Conservation (phyloP, 257 asterid genomes). For the Solanum dulcamara region DNA sequence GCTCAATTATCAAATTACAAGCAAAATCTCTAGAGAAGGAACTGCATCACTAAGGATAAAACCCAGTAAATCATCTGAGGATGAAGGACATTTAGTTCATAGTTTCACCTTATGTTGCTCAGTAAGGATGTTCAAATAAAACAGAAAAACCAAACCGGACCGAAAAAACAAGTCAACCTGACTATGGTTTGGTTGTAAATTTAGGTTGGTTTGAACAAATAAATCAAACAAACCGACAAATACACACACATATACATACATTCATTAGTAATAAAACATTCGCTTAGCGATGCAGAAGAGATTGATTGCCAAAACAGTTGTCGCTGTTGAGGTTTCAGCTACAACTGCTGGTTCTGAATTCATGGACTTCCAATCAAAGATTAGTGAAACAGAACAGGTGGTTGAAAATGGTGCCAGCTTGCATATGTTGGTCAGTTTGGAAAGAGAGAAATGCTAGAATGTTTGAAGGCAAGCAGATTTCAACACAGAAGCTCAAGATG, state of each 20-base stretch:
- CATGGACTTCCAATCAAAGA: not conserved
- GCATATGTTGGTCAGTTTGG: not conserved
- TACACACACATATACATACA: not conserved
- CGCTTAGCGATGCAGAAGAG: not conserved
- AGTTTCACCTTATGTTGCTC: not conserved
- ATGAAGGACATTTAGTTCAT: not conserved
- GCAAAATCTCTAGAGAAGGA: not conserved
- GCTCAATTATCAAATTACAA: not conserved
- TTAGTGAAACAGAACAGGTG: not conserved
- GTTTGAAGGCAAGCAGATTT: not conserved
- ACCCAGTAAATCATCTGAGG: not conserved
- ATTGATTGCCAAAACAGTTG: not conserved
- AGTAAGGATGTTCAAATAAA: not conserved
- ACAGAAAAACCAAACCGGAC: not conserved
- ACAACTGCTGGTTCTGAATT: not conserved
- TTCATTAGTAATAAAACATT: not conserved
- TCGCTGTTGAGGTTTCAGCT: not conserved
- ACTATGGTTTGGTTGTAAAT: not conserved
- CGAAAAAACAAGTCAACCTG: not conserved
- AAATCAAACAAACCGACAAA: not conserved
- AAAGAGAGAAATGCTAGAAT: not conserved
- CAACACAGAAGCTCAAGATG: not conserved
- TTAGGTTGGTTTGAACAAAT: not conserved
- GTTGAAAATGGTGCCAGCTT: not conserved
- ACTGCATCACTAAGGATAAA: not conserved